These are phyloP conservation scores for Groenewaldozyma tartarivorans DNA, from an alignment of 805 yeast genomes.

Conservation along the genomic window DNA sequence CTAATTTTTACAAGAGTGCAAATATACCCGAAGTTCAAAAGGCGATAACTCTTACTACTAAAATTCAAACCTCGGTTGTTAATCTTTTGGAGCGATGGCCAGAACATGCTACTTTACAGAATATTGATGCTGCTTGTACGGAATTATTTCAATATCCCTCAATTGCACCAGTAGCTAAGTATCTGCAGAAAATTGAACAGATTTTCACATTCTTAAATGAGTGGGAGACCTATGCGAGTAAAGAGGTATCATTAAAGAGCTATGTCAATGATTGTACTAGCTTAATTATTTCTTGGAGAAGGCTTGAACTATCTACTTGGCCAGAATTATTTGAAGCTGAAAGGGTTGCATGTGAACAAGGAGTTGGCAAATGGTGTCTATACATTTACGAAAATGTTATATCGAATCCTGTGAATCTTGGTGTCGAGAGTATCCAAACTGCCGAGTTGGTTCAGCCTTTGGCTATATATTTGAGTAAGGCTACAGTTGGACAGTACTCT, in stretches of 20 bases:
- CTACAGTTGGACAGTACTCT: slow-evolving; percentile 66
- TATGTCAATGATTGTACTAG: slow-evolving; percentile 51
- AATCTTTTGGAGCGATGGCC: slow-evolving; percentile 69
- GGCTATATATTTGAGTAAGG: slow-evolving; percentile 63
- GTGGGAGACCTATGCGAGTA: slow-evolving; percentile 89
- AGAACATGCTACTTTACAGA: slow-evolving; percentile 82
- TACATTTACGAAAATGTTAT: slow-evolving; percentile 69
- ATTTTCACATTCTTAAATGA: slow-evolving; percentile 73
- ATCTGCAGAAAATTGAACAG: slow-evolving; percentile 77
- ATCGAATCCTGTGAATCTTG: slow-evolving; percentile 17
- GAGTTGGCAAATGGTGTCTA: slow-evolving; percentile 83
- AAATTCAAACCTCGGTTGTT: slow-evolving; percentile 36
- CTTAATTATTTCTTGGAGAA: slow-evolving; percentile 85
- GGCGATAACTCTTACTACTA: slow-evolving; percentile 44
- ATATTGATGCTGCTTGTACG: slow-evolving; percentile 48
- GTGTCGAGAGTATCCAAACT: slow-evolving; percentile 31
- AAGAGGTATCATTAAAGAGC: slow-evolving; percentile 53
- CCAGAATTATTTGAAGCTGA: slow-evolving; percentile 50
- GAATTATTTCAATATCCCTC: slow-evolving; percentile 60
- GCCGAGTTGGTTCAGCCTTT: slow-evolving; percentile 45
- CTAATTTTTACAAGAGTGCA: slow-evolving; percentile 57
- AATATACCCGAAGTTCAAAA: slow-evolving; percentile 49
- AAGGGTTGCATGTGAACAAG: slow-evolving; percentile 44
- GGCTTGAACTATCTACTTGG: slow-evolving; percentile 81
- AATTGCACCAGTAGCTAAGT: slow-evolving; percentile 63